Conservation (phyloP, 768 basidiomycete genomes). For the Kwoniella dendrophila region DNA sequence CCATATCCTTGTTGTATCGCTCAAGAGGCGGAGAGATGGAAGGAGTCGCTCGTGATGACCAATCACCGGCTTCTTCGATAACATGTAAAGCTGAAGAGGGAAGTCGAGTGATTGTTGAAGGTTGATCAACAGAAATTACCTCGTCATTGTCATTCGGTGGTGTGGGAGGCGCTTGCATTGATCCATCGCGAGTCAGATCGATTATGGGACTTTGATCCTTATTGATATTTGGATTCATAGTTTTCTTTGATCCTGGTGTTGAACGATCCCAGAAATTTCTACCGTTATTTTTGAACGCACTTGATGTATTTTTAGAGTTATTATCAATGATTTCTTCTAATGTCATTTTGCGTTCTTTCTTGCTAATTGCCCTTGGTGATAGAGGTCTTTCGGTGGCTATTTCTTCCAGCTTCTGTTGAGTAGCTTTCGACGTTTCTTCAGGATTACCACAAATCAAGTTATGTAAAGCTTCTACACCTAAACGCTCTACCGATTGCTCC, state of each 20-base stretch:
- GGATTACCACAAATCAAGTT: background rate
- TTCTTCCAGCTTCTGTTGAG: background rate
- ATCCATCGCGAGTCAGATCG: too few relatives aligned
- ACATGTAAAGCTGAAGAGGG: background rate
- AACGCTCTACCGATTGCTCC: background rate
- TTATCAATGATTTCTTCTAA: background rate
- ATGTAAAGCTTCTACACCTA: background rate
- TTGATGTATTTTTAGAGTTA: background rate
- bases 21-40: slow-evolving; percentile 34
- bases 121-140: background rate
- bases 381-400: background rate
- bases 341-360: background rate
- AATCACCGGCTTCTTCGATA: background rate
- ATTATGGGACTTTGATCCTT: too few relatives aligned
- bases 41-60: slow-evolving; percentile 22
- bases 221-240: too few relatives aligned
- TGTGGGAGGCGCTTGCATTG: too few relatives aligned
- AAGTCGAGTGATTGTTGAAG: slow-evolving; percentile 23
- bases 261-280: too few relatives aligned
- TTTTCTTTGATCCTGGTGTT: too few relatives aligned
- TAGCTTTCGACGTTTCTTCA: background rate
- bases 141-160: background rate
- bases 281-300: too few relatives aligned
- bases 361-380: background rate
- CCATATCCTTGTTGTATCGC: background rate